A percentile compares a stretch with the other conserved stretches of the same genome.
Conservation (phyloP, 2,329 filamentous ascomycete genomes). For the Stemphylium vesicarium region DNA sequence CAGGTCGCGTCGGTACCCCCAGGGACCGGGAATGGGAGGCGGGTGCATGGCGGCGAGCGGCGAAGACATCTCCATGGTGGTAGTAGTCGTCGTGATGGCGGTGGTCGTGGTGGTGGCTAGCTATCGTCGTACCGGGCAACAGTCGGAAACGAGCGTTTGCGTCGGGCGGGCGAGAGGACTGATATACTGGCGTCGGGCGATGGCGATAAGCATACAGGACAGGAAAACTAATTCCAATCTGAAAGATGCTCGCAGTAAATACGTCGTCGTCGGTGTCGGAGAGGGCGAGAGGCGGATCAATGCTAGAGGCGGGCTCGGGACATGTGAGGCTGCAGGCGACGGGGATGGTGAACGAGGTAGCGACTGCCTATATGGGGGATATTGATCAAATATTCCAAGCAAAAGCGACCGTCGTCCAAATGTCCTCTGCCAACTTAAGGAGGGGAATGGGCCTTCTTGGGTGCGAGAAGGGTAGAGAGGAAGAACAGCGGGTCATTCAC, state of each 20-base stretch:
- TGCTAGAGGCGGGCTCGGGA: slow-evolving; percentile 28
- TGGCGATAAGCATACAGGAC: slow-evolving; percentile 48
- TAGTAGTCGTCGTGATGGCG: slow-evolving; percentile 49
- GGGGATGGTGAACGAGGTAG: slow-evolving; percentile 32
- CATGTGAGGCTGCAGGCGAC: slow-evolving; percentile 30
- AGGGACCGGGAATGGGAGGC: slow-evolving; percentile 65
- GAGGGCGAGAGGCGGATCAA: slow-evolving; percentile 7
- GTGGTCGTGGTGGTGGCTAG: slow-evolving; percentile 49
- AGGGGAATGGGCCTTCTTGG: slow-evolving; percentile 45
- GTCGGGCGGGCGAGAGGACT: slow-evolving; percentile 6
- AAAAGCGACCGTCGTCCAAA: slow-evolving; percentile 34
- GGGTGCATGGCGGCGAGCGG: slow-evolving; percentile 93
- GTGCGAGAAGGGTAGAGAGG: slow-evolving; percentile 48
- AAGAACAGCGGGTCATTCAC: slow-evolving; percentile 36
- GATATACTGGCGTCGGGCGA: slow-evolving; percentile 18
- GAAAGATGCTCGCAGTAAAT: slow-evolving; percentile 44
- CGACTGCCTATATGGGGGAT: slow-evolving; percentile 27
- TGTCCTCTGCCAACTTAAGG: slow-evolving; percentile 26
- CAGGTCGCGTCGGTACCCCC: slow-evolving; percentile 66
- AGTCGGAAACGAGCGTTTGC: slow-evolving; percentile 33
- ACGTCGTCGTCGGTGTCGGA: background rate
- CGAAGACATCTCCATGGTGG: slow-evolving; percentile 86
- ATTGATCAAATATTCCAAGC: slow-evolving; percentile 19
- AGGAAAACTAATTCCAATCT: slow-evolving; percentile 50
- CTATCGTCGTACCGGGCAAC: slow-evolving; percentile 61